Base-by-base conservation (phyloP, 176 grass and related monocot species). In the Triticum aestivum region DNA sequence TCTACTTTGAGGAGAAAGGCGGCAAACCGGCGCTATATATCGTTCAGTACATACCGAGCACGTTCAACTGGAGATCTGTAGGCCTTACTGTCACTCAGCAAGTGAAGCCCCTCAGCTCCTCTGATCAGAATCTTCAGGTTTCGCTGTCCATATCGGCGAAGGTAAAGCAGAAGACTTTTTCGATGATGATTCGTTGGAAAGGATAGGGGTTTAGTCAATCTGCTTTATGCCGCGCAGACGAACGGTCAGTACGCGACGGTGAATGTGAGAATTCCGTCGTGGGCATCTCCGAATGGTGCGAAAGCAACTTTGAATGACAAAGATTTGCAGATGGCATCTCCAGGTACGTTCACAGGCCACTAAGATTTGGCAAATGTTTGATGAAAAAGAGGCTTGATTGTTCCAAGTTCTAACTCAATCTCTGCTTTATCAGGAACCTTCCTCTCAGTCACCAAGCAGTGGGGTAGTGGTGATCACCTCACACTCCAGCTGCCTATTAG, bases 1-100 rank as follows among this genome's bases (percentile, higher is more conserved):
- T 98, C 34, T 98, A 98, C 37, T 98, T 98, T 23, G 96, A 94
- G 77, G 85, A 94, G 47, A 94, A 91, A 82, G 93, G 92, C 45
- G 69, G 39, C 24, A 91, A 13, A 30, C 88, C 90, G 5, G 78
- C 68, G 8, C 66, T 98, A 0, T 96, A 98, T 32, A 64, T 98
- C 35, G 89, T 94, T 88, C 96, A 96, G 83, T 96, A 84, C 79
- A 80, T 94, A 91, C 87, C 96, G 15, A 98, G 91, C 87, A 91
- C 90, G 15, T 98, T 96, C 73, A 96, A 82, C 38, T 98, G 96
- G 96, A 90, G 61, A 42, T 79, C 82, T 75, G 59, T 80, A 52
- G 96, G 94, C 32, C 76, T 96, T 78, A 21, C 58, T 71, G 78
- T 98, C 35, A 88, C 77, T 69, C 94, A 88, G 69, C 38, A 92